Evolutionary conservation across 1,284 basidiomycete species (phyloP).

Genomic region (Microbotryum scabiosae): DNA sequence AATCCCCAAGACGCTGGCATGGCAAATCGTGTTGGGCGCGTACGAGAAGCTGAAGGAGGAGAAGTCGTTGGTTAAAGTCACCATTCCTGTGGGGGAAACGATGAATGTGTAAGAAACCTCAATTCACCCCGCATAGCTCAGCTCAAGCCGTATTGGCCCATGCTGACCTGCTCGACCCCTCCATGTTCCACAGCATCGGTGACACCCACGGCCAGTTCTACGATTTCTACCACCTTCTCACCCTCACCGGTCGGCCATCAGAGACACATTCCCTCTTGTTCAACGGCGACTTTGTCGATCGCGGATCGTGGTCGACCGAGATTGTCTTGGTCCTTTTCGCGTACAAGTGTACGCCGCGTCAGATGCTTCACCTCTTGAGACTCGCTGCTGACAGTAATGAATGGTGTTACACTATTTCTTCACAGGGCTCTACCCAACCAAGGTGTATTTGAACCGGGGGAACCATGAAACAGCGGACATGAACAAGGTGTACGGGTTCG

Average conservation of each 20-base stretch:
- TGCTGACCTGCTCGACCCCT: neutral
- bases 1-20: constrained; percentile 68
- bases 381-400: constrained; percentile 8
- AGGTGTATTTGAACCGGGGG: constrained; percentile 84
- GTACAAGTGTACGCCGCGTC: constrained; percentile 62
- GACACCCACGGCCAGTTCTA: constrained; percentile 67
- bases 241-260: constrained; percentile 73
- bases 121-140: too few species aligned
- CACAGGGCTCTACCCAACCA: constrained; percentile 74
- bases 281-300: constrained; percentile 95
- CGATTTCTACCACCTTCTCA: constrained; percentile 80
- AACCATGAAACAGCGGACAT: constrained; percentile 94
- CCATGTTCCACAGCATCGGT: constrained; percentile 10
- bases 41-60: constrained; percentile 67
- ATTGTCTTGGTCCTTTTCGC: constrained; percentile 89
- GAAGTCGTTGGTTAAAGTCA: constrained; percentile 70
- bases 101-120: constrained; percentile 61
- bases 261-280: constrained; percentile 76
- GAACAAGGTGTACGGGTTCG: constrained; percentile 65
- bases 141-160: neutral
- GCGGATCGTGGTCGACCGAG: constrained; percentile 95
- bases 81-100: constrained; percentile 66
- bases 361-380: neutral
- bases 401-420: neutral
- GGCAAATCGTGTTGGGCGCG: constrained; percentile 91